A percentile compares a stretch with the other conserved stretches of the same genome.
Conservation (phyloP, 1,139 yeast genomes). For the Pichia sp. region DNA sequence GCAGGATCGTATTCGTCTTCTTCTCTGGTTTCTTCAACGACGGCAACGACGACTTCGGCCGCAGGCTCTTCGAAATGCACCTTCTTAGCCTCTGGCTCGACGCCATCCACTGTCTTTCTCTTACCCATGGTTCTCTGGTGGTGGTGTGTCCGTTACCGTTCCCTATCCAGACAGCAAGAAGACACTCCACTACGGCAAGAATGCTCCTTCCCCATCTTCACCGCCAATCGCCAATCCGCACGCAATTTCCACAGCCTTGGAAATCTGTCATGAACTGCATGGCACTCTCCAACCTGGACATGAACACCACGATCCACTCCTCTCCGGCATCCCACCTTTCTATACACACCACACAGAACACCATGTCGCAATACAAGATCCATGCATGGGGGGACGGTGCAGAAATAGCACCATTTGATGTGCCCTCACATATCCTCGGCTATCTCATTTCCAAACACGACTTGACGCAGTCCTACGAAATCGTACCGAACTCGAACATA, state of each 20-base stretch:
- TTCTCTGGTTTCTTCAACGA: constrained; percentile 24
- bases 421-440: constrained; percentile 43
- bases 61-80: neutral
- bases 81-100: constrained; percentile 1
- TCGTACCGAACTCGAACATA: constrained; percentile 53
- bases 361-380: constrained; percentile 33
- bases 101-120: neutral
- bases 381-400: constrained; percentile 57
- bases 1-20: constrained; percentile 48
- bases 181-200: no score
- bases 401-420: constrained; percentile 36
- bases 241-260: no score
- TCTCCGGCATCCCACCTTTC: no score
- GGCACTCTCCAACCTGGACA: no score
- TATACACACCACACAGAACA: neutral
- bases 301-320: no score
- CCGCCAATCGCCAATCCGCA: no score
- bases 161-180: no score
- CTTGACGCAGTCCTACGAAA: constrained; percentile 30
- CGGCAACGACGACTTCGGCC: neutral
- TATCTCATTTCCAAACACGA: constrained; percentile 34
- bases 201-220: no score
- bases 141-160: neutral
- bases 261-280: no score
- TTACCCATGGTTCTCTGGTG: neutral